Percentiles rank a stretch among this genome's conserved stretches.
phyloP scores from a whole-genome alignment of 75 land plant species.

The Pseudotsuga menziesii region DNA sequence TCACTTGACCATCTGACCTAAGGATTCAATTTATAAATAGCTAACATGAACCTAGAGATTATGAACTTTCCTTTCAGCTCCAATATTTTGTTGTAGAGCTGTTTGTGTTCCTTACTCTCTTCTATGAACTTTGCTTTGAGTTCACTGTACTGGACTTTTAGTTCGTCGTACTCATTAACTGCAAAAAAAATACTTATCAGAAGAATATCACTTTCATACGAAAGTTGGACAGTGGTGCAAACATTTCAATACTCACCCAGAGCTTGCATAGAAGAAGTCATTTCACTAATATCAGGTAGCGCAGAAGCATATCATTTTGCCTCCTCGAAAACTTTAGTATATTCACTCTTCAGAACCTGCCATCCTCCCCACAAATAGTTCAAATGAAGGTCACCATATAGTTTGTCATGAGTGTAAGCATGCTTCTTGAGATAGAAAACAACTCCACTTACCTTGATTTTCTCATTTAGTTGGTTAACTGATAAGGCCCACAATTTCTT shows the following conservation, averaged over 20 bases:
- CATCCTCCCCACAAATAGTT: too few relatives aligned
- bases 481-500: conserved; percentile 61
- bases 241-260: conserved; percentile 26
- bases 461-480: conserved; percentile 34
- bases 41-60: background rate
- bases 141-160: conserved; percentile 29
- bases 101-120: conserved; percentile 64
- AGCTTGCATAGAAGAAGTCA: conserved; percentile 44
- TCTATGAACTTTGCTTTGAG: conserved; percentile 56
- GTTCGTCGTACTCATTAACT: conserved; percentile 57
- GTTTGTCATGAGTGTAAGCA: too few relatives aligned
- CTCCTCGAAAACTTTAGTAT: too few relatives aligned
- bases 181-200: background rate
- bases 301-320: too few relatives aligned
- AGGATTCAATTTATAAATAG: background rate
- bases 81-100: conserved; percentile 64
- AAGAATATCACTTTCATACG: background rate
- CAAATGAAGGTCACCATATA: too few relatives aligned
- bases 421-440: too few relatives aligned
- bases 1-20: background rate
- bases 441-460: conserved; percentile 44
- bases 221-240: background rate
- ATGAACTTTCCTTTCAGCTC: conserved; percentile 65
- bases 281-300: too few relatives aligned
- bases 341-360: too few relatives aligned